Evolutionary conservation across 2,329 filamentous ascomycete species (phyloP).

Genomic region (Colletotrichum liriopes): DNA sequence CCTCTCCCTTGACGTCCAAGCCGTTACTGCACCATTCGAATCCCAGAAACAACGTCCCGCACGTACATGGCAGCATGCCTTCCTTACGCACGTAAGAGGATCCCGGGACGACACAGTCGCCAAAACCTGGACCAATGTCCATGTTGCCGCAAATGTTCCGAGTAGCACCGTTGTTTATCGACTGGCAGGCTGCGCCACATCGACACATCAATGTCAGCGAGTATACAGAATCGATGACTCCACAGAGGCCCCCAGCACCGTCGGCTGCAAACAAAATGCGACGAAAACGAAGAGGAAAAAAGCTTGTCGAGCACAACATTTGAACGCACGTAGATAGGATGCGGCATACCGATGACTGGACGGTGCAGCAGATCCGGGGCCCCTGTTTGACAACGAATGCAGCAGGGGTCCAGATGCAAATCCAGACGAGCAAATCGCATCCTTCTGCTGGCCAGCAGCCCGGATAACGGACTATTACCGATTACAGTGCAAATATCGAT

Average conservation of each 20-base stretch:
- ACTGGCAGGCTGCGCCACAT: neutral
- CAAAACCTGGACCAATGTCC: neutral
- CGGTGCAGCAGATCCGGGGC: constrained; percentile 22
- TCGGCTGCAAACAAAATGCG: neutral
- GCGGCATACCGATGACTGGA: neutral
- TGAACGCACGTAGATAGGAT: neutral
- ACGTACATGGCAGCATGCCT: neutral
- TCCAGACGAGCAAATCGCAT: constrained; percentile 41
- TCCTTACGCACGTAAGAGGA: constrained; percentile 7
- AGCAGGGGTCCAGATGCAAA: constrained; percentile 23
- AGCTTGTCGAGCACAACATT: neutral
- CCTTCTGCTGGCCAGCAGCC: constrained; percentile 27
- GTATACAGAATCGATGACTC: neutral
- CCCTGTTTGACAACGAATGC: constrained; percentile 26
- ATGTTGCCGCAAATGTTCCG: neutral
- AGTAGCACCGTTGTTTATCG: neutral
- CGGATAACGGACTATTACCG: constrained; percentile 38
- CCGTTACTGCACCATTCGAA: neutral
- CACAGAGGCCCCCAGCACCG: neutral
- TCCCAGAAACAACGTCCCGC: neutral
- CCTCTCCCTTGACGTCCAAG: constrained; percentile 8
- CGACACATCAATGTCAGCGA: neutral
- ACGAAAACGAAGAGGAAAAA: neutral
- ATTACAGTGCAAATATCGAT: constrained; percentile 8
- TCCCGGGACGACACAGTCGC: neutral